phyloP scores from a whole-genome alignment of 2,329 filamentous ascomycete genomes.

The Lecanoromycetidae sp. region DNA sequence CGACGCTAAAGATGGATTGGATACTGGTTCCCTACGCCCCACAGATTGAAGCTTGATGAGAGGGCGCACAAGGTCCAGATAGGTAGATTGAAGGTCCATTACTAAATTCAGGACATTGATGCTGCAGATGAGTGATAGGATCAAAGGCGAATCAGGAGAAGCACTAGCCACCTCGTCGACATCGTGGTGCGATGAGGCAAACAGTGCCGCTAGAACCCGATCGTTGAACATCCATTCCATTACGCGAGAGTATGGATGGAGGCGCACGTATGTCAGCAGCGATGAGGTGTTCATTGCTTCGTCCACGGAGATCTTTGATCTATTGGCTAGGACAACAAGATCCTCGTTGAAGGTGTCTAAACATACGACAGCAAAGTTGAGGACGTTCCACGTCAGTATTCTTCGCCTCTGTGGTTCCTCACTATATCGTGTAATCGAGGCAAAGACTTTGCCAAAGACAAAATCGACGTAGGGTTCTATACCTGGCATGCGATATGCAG shows the following conservation, averaged over 20 bases:
- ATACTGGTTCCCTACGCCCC: conserved; percentile 48
- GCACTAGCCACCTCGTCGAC: conserved; percentile 59
- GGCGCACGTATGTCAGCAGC: conserved; percentile 64
- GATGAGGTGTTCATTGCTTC: conserved; percentile 60
- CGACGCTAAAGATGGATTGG: conserved; percentile 66
- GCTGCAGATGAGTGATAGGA: conserved; percentile 65
- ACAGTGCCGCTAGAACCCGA: conserved; percentile 67
- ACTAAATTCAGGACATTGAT: conserved; percentile 74
- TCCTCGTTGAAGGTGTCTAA: conserved; percentile 88
- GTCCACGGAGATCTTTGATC: conserved; percentile 64
- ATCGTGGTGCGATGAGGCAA: conserved; percentile 67
- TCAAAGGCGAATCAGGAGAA: conserved; percentile 64
- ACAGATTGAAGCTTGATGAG: conserved; percentile 56
- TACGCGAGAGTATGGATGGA: conserved; percentile 85
- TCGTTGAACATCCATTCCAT: conserved; percentile 99
- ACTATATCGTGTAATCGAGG: conserved; percentile 52
- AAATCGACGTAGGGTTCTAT: conserved; percentile 92
- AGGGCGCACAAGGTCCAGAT: conserved; percentile 75
- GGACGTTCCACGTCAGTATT: conserved; percentile 63
- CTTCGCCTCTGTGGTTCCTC: conserved; percentile 56
- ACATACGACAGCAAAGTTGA: conserved; percentile 71
- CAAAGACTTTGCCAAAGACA: conserved; percentile 66
- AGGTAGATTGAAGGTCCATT: conserved; percentile 80
- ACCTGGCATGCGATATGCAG: conserved; percentile 64
- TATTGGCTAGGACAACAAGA: conserved; percentile 71